phyloP scores from a whole-genome alignment of 2,329 filamentous ascomycete species.

The Fusarium xyrophilum region DNA sequence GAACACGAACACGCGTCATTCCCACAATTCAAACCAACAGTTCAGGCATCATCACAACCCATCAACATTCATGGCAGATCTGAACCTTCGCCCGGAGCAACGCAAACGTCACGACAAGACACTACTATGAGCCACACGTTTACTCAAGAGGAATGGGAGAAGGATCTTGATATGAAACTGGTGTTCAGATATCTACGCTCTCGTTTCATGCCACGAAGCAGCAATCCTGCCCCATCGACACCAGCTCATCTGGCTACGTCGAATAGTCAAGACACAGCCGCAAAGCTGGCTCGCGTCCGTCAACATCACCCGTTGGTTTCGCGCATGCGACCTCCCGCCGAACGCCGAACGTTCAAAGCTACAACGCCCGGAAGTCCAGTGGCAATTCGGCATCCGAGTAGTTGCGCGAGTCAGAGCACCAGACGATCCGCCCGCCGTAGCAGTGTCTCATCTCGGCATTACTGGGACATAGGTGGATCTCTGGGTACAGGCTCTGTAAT shows the following conservation, averaged over 20 bases:
- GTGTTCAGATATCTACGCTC: conserved; percentile 87
- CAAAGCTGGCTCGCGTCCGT: conserved; percentile 82
- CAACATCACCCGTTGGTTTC: conserved; percentile 89
- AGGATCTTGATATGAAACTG: conserved; percentile 86
- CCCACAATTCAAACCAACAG: conserved; percentile 58
- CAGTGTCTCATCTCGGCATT: conserved; percentile 79
- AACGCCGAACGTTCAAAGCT: conserved; percentile 65
- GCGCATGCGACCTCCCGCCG: conserved; percentile 53
- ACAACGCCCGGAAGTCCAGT: conserved; percentile 58
- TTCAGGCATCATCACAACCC: conserved; percentile 48
- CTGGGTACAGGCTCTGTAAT: conserved; percentile 78
- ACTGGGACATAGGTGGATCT: conserved; percentile 89
- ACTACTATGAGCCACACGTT: conserved; percentile 49
- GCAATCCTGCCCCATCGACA: conserved; percentile 51
- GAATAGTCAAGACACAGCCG: conserved; percentile 69
- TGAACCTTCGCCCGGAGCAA: conserved; percentile 32
- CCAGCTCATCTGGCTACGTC: conserved; percentile 57
- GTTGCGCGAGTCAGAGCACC: conserved; percentile 88
- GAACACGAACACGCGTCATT: conserved; percentile 35
- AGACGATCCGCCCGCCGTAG: conserved; percentile 73
- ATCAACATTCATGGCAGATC: conserved; percentile 47
- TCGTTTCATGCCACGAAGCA: conserved; percentile 67
- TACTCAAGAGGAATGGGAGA: conserved; percentile 88
- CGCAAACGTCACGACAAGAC: conserved; percentile 35
- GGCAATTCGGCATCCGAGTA: conserved; percentile 61